phyloP scores from a whole-genome alignment of 495 filamentous ascomycete genomes.

The Friedmanniomyces endolithicus region DNA sequence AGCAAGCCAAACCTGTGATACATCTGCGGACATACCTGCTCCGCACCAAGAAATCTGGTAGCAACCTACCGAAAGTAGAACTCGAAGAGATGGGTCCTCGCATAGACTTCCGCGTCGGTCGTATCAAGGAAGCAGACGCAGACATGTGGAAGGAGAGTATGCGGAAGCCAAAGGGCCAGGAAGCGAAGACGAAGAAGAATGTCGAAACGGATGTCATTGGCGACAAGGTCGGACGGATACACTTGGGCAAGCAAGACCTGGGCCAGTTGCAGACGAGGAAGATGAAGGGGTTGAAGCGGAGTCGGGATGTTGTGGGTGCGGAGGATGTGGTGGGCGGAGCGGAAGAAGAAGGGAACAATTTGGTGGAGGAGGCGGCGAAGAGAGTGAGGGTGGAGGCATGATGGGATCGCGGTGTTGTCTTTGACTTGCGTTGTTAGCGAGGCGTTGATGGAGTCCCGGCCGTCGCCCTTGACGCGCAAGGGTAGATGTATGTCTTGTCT shows the following conservation, averaged over 20 bases:
- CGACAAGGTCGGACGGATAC: constrained; percentile 90
- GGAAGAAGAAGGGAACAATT: constrained; percentile 1
- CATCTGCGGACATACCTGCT: constrained; percentile 78
- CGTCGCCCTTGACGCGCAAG: not conserved
- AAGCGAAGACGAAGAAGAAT: constrained; percentile 81
- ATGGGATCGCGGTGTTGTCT: not conserved
- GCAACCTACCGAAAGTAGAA: constrained; percentile 79
- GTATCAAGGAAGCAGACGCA: constrained; percentile 61
- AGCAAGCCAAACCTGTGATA: constrained; percentile 51
- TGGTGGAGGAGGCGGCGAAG: constrained; percentile 8
- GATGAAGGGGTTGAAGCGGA: constrained; percentile 96
- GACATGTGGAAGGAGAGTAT: constrained; percentile 77
- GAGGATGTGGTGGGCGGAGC: constrained; percentile 11
- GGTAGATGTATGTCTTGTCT: too few species aligned
- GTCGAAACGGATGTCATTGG: constrained; percentile 79
- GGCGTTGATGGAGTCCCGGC: not conserved
- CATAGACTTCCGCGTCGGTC: constrained; percentile 82
- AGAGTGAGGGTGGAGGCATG: constrained; percentile 15
- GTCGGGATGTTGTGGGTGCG: constrained; percentile 44
- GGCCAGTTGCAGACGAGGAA: constrained; percentile 82
- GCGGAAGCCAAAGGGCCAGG: constrained; percentile 63
- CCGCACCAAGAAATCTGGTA: constrained; percentile 69
- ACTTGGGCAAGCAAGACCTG: constrained; percentile 84
- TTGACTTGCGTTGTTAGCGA: constrained; percentile 1
- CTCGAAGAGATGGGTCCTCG: constrained; percentile 90